Percentiles rank a stretch among this genome's conserved stretches.
phyloP scores from a whole-genome alignment of 2,329 filamentous ascomycete genomes.

The Dichotomopilus funicola region DNA sequence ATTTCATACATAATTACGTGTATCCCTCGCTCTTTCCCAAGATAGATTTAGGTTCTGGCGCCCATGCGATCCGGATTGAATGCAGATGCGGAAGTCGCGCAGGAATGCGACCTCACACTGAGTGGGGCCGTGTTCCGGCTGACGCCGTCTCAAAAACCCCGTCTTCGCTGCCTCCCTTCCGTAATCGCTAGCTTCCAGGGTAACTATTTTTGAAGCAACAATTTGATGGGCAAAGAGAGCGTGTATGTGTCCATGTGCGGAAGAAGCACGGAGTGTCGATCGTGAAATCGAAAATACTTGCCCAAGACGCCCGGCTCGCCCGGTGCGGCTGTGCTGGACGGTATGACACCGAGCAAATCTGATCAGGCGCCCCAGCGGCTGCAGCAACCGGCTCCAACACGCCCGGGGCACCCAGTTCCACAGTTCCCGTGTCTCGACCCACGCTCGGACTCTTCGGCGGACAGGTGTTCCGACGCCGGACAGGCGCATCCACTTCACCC shows the following conservation, averaged over 20 bases:
- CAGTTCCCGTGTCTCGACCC: constrained; percentile 9
- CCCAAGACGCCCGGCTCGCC: too few species aligned
- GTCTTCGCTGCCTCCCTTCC: not conserved
- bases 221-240: too few species aligned
- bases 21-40: too few species aligned
- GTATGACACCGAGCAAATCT: not conserved
- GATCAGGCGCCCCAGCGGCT: too few species aligned
- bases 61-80: not conserved
- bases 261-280: too few species aligned
- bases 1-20: too few species aligned
- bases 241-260: too few species aligned
- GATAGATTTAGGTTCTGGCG: too few species aligned
- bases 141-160: not conserved
- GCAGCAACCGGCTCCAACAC: constrained; percentile 1
- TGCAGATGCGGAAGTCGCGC: not conserved
- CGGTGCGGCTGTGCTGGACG: too few species aligned
- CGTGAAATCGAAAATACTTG: too few species aligned
- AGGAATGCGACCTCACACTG: not conserved
- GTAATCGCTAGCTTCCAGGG: not conserved
- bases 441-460: constrained; percentile 12
- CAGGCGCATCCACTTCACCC: not conserved
- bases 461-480: constrained; percentile 11
- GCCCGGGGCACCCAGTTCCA: constrained; percentile 12
- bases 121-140: constrained; percentile 8
- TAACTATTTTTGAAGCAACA: too few species aligned